Conservation (phyloP, 768 basidiomycete genomes). For the Suillus subalutaceus region DNA sequence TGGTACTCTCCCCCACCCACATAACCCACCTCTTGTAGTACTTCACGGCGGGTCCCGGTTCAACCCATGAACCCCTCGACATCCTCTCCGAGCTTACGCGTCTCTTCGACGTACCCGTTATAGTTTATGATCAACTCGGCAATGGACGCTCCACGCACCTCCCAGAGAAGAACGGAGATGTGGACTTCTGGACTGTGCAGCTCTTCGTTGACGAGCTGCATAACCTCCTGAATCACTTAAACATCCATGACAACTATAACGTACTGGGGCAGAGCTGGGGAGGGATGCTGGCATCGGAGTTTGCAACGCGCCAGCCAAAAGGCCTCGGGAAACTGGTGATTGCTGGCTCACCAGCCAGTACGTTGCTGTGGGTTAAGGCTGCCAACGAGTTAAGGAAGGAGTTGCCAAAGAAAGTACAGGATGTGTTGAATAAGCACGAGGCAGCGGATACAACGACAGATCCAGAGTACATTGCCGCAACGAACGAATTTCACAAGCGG, state of each 20-base stretch:
- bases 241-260: conserved; percentile 45
- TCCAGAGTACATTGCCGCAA: no score
- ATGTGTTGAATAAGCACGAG: no score
- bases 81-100: conserved; percentile 41
- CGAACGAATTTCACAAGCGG: no score
- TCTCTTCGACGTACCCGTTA: conserved; percentile 43
- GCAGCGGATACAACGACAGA: no score
- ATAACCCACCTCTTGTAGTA: conserved; percentile 45
- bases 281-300: no score
- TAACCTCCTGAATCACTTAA: conserved; percentile 43
- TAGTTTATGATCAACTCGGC: conserved; percentile 62
- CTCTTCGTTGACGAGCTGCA: conserved; percentile 53
- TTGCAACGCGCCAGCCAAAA: no score
- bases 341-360: no score
- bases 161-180: conserved; percentile 46
- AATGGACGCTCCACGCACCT: conserved; percentile 57
- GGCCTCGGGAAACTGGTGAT: no score
- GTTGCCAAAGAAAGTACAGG: no score
- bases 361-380: no score
- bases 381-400: no score
- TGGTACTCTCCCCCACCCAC: conserved; percentile 42
- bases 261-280: conserved; percentile 29
- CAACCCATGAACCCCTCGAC: conserved; percentile 44
- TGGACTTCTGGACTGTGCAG: conserved; percentile 51
- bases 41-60: conserved; percentile 62